Evolutionary conservation across 2,329 filamentous ascomycete species (phyloP).

Genomic region (Fusarium dimerum): DNA sequence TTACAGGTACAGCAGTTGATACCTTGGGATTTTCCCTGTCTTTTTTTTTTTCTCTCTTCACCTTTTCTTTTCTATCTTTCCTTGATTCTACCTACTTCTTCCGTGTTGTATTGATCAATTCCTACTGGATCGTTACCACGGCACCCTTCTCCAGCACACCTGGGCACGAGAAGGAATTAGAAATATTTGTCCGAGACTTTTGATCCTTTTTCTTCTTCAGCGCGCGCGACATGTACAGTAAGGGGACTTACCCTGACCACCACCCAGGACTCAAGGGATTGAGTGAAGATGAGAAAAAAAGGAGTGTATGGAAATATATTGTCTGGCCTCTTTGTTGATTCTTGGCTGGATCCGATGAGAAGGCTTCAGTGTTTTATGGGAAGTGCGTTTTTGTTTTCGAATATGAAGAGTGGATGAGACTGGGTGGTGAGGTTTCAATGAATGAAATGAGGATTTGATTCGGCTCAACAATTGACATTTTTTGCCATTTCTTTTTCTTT

Average conservation of each 20-base stretch:
- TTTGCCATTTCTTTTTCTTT: not conserved
- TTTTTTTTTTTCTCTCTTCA: conserved; percentile 11
- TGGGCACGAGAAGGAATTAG: conserved; percentile 10
- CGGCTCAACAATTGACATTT: not conserved
- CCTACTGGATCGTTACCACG: not conserved
- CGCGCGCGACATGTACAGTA: conserved; percentile 25
- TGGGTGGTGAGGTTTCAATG: not conserved
- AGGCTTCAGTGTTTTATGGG: not conserved
- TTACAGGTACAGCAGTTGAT: conserved; percentile 17
- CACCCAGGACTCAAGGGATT: not conserved
- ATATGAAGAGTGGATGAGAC: no score
- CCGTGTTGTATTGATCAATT: conserved; percentile 2
- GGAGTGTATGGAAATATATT: not conserved
- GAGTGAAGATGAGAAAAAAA: not conserved
- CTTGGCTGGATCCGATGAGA: not conserved
- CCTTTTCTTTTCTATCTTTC: not conserved
- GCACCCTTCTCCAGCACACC: not conserved
- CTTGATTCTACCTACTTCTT: not conserved
- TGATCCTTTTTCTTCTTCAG: conserved; percentile 19
- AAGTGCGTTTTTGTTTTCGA: not conserved
- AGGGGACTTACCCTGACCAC: conserved; percentile 16
- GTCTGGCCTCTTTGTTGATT: not conserved
- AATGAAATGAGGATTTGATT: not conserved
- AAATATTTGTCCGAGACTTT: conserved; percentile 15
- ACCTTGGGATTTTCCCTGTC: conserved; percentile 12